Percentiles rank a stretch among this genome's conserved stretches.
Evolutionary conservation across 2,329 filamentous ascomycete genomes (phyloP).

Genomic region (Pseudogymnoascus sp.): DNA sequence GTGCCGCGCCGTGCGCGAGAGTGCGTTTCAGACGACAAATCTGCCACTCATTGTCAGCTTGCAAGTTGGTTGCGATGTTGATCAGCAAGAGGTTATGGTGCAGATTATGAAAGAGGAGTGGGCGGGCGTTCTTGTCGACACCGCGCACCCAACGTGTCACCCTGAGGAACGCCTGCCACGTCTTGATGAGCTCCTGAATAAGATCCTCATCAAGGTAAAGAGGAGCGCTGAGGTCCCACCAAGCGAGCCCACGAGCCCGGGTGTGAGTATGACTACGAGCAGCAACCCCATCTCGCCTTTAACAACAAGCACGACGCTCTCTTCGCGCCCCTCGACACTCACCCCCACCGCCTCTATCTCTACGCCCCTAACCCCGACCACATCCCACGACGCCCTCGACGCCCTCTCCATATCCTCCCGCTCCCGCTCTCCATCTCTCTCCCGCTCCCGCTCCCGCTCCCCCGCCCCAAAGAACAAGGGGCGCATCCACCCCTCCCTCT

Average conservation of each 20-base stretch:
- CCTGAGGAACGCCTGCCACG: slow-evolving; percentile 54
- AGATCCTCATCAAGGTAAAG: slow-evolving; percentile 81
- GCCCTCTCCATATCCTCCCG: slow-evolving; percentile 23
- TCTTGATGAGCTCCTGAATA: slow-evolving; percentile 64
- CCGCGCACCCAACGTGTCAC: slow-evolving; percentile 36
- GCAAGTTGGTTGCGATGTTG: slow-evolving; percentile 75
- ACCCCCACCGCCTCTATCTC: slow-evolving; percentile 13
- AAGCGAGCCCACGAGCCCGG: slow-evolving; percentile 29
- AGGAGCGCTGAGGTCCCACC: slow-evolving; percentile 38
- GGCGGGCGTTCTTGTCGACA: slow-evolving; percentile 64
- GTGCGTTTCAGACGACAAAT: slow-evolving; percentile 67
- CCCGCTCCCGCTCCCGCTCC: slow-evolving; percentile 23
- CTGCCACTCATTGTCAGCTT: slow-evolving; percentile 86
- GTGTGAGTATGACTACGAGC: slow-evolving; percentile 18
- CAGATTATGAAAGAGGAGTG: slow-evolving; percentile 89
- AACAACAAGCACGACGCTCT: slow-evolving; percentile 5
- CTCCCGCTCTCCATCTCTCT: slow-evolving; percentile 15
- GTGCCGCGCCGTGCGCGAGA: slow-evolving; percentile 69
- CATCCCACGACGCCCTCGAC: slow-evolving; percentile 7
- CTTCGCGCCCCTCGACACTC: slow-evolving; percentile 1
- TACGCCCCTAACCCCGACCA: slow-evolving; percentile 17
- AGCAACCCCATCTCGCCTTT: not conserved
- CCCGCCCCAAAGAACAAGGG: slow-evolving; percentile 25
- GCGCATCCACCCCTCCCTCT: slow-evolving; percentile 66
- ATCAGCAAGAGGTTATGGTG: slow-evolving; percentile 89